Evolutionary conservation across 78 protist genomes (phyloP).

Genomic region (Mastigamoeba balamuthi): DNA sequence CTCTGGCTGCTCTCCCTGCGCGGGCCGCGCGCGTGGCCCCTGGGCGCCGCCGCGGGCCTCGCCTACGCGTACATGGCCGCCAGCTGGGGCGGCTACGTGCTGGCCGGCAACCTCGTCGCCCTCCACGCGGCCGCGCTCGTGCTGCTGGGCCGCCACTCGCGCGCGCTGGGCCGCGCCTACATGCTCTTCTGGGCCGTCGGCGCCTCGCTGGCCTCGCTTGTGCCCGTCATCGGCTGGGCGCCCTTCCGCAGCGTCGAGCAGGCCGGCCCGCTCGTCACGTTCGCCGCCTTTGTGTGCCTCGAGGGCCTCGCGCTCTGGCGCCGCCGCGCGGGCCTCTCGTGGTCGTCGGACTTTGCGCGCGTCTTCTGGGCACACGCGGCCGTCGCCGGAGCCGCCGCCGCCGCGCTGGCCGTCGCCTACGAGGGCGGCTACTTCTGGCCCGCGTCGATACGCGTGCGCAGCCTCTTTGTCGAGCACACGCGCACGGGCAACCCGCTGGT

Average conservation of each 20-base stretch:
- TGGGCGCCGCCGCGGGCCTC: background rate
- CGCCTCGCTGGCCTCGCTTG: background rate
- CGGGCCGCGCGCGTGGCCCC: background rate
- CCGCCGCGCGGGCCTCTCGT: no score
- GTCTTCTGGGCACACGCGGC: no score
- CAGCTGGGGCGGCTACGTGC: background rate
- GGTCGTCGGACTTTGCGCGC: no score
- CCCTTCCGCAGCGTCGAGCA: background rate
- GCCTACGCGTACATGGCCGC: background rate
- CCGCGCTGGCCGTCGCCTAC: no score
- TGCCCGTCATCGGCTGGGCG: background rate
- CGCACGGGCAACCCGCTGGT: background rate
- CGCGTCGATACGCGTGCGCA: background rate
- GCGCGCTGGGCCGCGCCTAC: background rate
- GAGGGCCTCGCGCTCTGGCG: no score
- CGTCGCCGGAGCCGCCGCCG: no score
- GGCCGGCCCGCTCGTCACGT: background rate
- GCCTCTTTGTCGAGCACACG: background rate
- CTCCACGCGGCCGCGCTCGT: background rate
- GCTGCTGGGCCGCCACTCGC: background rate
- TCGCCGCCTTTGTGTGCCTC: no score
- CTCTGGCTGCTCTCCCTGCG: background rate
- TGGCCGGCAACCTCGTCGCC: background rate
- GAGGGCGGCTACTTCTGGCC: background rate
- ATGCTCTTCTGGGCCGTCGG: background rate